A percentile compares a stretch with the other conserved stretches of the same genome.
Conservation (phyloP, 352 stramenopile species). For the Peronospora farinosa region DNA sequence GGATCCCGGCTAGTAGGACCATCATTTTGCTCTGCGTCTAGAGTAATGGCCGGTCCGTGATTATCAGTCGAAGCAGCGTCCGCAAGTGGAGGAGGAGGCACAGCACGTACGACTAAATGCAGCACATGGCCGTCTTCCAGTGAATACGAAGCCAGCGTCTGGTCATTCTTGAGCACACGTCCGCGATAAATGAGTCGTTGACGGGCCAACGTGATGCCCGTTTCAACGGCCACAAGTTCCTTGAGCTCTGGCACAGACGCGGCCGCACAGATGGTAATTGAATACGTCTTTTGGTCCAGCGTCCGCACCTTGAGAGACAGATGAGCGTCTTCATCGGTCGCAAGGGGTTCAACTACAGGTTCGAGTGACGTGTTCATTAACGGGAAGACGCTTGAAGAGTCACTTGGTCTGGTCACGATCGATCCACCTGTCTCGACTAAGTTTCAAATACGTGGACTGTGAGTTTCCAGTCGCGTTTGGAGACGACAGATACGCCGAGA, state of each 20-base stretch:
- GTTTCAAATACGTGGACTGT: not conserved
- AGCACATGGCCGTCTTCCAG: constrained; percentile 80
- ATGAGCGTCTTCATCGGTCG: constrained; percentile 18
- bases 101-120: constrained; percentile 65
- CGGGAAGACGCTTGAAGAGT: not conserved
- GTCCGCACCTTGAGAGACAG: constrained; percentile 77
- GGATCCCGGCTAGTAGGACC: not conserved
- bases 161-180: constrained; percentile 84
- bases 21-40: constrained; percentile 2
- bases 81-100: constrained; percentile 31
- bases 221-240: constrained; percentile 55
- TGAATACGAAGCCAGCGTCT: constrained; percentile 61
- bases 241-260: constrained; percentile 77
- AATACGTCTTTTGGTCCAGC: constrained; percentile 78
- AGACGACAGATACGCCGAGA: not conserved
- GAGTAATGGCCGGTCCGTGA: constrained; percentile 20
- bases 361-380: constrained; percentile 1
- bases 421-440: not conserved
- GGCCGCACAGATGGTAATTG: constrained; percentile 50
- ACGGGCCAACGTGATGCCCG: constrained; percentile 59
- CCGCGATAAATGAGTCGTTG: constrained; percentile 84
- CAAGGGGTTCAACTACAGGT: constrained; percentile 16
- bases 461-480: not conserved
- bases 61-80: constrained; percentile 1
- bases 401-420: constrained; percentile 2